Evolutionary conservation across 2,329 filamentous ascomycete species (phyloP), one percentile per base, ranked within the genome.

Genomic region (Xylaria sp.): DNA sequence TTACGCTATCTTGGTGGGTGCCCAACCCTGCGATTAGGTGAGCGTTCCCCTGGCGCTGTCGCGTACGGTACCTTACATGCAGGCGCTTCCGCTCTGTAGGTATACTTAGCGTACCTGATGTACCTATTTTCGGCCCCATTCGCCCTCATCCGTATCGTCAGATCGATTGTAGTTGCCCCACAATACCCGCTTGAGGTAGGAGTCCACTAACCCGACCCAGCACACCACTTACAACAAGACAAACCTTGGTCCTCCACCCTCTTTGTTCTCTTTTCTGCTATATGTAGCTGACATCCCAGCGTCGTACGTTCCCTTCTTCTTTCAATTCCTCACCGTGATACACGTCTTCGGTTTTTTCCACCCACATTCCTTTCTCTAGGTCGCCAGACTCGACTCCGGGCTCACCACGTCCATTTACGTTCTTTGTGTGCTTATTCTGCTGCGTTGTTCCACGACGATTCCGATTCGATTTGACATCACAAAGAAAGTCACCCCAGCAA

Each of bases 291-390:
- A 57, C 68, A 54, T 60, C 53, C 28, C 67, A 65, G 48, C 57
- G 60, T 66, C 51, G 53, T 67, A 56, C 57, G 46, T 61, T 68
- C 56, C 59, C 44, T 68, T 66, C 58, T 64, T 61, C 69, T 67
- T 70, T 69, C 36, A 51, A 46, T 70, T 59, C 44, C 61, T 57
- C 48, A 64, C 66, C 62, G 63, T 67, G 51, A 63, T 67, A 68
- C 65, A 69, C 63, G 46, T 71, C 67, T 65, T 67, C 40, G 66
- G 68, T 69, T 70, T 69, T 66, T 69, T 61, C 66, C 69, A 68
- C 63, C 69, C 68, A 73, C 75, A 74, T 75, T 76, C 76, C 72
- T 78, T 77, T 72, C 66, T 73, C 54, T 64, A 70, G 76, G 75
- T 78, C 73, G 75, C 75, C 75, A 78, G 74, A 69, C 73, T 75